Conservation (phyloP, 805 yeast species). For the Spathaspora girioi region DNA sequence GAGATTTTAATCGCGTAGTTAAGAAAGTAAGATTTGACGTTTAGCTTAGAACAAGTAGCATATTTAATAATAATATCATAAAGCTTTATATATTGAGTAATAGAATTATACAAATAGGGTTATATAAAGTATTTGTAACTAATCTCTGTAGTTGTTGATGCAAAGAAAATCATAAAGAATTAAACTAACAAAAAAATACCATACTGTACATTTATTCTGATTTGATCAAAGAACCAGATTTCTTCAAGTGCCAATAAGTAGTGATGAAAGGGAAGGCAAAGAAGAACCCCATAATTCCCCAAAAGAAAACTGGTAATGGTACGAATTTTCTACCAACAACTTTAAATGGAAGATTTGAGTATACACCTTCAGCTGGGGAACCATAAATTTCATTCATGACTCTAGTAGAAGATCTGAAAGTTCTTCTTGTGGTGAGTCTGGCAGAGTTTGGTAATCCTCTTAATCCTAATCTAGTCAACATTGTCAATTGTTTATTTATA, state of each 20-base stretch:
- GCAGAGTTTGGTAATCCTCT: constrained; percentile 8
- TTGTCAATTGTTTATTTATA: constrained; percentile 6
- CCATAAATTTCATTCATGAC: constrained; percentile 33
- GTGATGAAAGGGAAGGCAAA: constrained; percentile 69
- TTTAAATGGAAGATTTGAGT: constrained; percentile 91
- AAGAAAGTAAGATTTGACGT: constrained; percentile 33
- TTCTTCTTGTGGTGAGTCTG: constrained; percentile 17
- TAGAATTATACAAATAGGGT: neutral
- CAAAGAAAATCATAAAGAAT: neutral
- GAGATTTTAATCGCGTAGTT: constrained; percentile 11
- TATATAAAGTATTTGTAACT: neutral
- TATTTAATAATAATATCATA: too few species aligned
- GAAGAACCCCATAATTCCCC: constrained; percentile 62
- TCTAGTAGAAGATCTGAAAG: constrained; percentile 46
- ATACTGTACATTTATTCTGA: neutral
- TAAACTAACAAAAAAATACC: neutral
- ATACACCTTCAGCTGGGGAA: constrained; percentile 58
- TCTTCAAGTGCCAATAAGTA: constrained; percentile 77
- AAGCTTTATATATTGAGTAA: neutral
- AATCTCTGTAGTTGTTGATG: neutral
- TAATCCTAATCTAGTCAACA: constrained; percentile 21
- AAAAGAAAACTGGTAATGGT: constrained; percentile 81
- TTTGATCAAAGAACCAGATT: constrained; percentile 56
- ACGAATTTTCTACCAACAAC: constrained; percentile 83
- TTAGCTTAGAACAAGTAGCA: neutral